A percentile compares a stretch with the other conserved stretches of the same genome.
phyloP scores from a whole-genome alignment of 148 eudicot species.

The Chenopodium album region DNA sequence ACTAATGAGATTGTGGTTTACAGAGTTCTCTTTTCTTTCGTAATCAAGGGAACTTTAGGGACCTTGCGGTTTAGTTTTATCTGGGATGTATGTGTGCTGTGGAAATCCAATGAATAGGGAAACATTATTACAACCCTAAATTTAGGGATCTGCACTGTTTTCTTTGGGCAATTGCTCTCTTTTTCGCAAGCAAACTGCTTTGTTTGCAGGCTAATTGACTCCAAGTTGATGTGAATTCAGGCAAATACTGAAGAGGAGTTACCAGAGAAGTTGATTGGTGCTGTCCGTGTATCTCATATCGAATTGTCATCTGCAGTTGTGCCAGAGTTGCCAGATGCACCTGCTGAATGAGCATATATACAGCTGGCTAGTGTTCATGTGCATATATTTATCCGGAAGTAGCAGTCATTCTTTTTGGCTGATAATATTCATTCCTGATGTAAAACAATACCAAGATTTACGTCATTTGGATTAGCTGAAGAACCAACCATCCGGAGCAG shows the following conservation, averaged over 20 bases:
- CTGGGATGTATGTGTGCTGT: neutral
- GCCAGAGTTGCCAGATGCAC: conserved; percentile 59
- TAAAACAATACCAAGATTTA: conserved; percentile 16
- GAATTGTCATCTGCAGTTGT: conserved; percentile 84
- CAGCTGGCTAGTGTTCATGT: neutral
- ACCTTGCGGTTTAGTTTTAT: neutral
- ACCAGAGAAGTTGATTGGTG: conserved; percentile 90
- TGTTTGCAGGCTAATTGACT: conserved; percentile 2
- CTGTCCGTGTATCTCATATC: conserved; percentile 83
- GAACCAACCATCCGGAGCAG: conserved; percentile 16
- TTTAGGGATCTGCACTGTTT: neutral
- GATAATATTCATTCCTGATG: conserved; percentile 17
- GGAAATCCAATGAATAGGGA: neutral
- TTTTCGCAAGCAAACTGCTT: neutral
- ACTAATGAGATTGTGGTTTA: too few species aligned
- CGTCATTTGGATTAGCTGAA: conserved; percentile 11
- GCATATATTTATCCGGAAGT: conserved; percentile 24
- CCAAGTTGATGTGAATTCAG: conserved; percentile 33
- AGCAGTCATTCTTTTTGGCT: conserved; percentile 23
- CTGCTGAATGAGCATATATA: conserved; percentile 26
- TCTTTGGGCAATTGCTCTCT: neutral
- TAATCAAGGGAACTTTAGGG: neutral
- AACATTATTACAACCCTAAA: neutral
- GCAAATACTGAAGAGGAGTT: conserved; percentile 77
- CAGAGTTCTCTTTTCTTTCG: conserved; percentile 1